Base-by-base conservation (phyloP, 352 stramenopile genomes). In the Phytophthora macrochlamydospora region DNA sequence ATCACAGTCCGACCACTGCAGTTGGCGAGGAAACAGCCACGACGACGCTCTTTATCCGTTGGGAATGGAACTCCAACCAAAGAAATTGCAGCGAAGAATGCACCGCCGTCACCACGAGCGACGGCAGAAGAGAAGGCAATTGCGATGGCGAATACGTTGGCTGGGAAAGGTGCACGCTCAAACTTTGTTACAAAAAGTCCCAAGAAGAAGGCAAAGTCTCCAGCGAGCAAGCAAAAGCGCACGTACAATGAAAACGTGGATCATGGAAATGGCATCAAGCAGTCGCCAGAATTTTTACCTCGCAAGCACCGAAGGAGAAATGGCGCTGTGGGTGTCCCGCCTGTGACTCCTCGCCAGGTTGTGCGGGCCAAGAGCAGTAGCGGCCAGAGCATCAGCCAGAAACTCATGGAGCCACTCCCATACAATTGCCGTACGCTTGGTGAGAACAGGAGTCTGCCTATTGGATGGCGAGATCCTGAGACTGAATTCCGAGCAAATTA, bases 1-100 rank as follows among this genome's bases (percentile, higher is more conserved):
- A 85, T 90, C 57, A 93, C 83, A 12, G 67, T 90, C 18, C 81
- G 79, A 4, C 78, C 83, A 24, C 49, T 84, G 8, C 67, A 85
- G 42, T 59, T 89, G 42, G 57, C 77, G 32, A 56, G 53, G n/a
- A 83, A 67, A n/a, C 55, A 61, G 18, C 38, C 46, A 32, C 70
- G 69, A 49, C 62, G 64, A 24, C 67, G 64, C 29, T 73, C 30
- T 53, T 14, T 60, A 44, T 73, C 49, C 44, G 59, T 62, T n/a
- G 30, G n/a, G n/a, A 61, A 14, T 31, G 67, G n/a, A 13, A 67
- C 37, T 38, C 7, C 37, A 33, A 48, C 43, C 2, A 18, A 35
- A 30, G 69, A 73, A 14, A 3, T 38, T 50, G 31, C 30, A 37
- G 46, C 51, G 1, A 75, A 70, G 52, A 31, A 56, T 32, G 51